Evolutionary conservation across 768 basidiomycete genomes (phyloP), one percentile per base, ranked within the genome.

Genomic region (Kwoniella sp.): DNA sequence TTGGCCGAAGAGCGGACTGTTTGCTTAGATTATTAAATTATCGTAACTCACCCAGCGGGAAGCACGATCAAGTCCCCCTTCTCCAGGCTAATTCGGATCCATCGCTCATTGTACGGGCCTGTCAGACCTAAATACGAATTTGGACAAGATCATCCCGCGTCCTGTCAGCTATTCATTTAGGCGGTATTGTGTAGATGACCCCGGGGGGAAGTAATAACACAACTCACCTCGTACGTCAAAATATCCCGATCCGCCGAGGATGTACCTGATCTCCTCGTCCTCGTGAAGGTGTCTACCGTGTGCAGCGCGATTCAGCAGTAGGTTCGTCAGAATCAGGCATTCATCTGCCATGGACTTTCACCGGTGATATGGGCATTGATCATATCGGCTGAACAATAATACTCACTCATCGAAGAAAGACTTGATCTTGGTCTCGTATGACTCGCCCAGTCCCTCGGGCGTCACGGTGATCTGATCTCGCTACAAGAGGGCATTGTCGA

Each of bases 261-360:
- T 87, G 73, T 91, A 97, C 8, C 93, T 85, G 74, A 94, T 95
- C 81, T 97, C 93, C 75, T 97, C 93, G 73, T 96, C 93, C 79
- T 96, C 92, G 73, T 96, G 94, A 84, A 97, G 86, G 73, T 96
- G 93, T 73, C 91, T 91, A 70, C 25, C 4, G 5, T 2, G 20
- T 8, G n/a, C 13, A 55, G 55, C 29, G 30, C 5, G 15, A 51
- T 23, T 20, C 20, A 41, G 38, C 11, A 41, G 9, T 41, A 41
- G 38, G 9, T 41, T 9, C 20, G 38, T 20, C n/a, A n/a, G n/a
- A n/a, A n/a, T 11, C 38, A 45, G 38, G 9, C 11, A 11, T 45
- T 7, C 38, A 58, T 25, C 22, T 17, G 37, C 12, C n/a, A 50
- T 50, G 34, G 34, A 34, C 13, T 50, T 53, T 34, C 34, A 5